Evolutionary conservation across 1,284 basidiomycete species (phyloP).

Genomic region (Microbotryum saponariae): DNA sequence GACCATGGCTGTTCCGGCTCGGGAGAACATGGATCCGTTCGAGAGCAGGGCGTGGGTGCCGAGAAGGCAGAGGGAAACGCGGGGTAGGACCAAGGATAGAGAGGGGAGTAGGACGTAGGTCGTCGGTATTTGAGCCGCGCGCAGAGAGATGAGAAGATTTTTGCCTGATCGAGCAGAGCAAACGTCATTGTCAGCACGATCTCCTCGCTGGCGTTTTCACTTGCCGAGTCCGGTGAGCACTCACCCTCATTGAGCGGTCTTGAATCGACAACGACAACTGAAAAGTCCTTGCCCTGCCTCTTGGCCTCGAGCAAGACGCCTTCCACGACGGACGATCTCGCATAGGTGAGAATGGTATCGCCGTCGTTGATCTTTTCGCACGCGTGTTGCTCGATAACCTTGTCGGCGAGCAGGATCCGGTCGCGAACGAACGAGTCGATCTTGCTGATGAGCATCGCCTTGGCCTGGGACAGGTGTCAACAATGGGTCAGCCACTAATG

Average conservation of each 20-base stretch:
- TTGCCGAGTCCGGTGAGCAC: constrained; percentile 2
- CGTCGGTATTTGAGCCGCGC: constrained; percentile 68
- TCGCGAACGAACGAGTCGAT: constrained; percentile 94
- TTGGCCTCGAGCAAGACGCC: constrained; percentile 73
- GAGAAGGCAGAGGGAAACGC: constrained; percentile 72
- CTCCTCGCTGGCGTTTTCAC: too few relatives aligned
- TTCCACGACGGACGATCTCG: constrained; percentile 88
- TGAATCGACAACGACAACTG: constrained; percentile 90
- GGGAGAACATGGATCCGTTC: constrained; percentile 87
- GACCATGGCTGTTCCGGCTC: constrained; percentile 89
- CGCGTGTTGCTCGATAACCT: constrained; percentile 84
- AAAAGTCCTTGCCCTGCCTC: constrained; percentile 57
- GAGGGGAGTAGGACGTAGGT: constrained; percentile 89
- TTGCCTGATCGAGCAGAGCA: constrained; percentile 55
- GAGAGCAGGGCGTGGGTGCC: constrained; percentile 91
- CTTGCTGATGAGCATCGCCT: constrained; percentile 68
- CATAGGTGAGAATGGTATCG: constrained; percentile 87
- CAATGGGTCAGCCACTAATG: background rate
- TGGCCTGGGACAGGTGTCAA: constrained; percentile 55
- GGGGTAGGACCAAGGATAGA: constrained; percentile 70
- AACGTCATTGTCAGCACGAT: background rate
- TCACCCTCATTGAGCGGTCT: constrained; percentile 84
- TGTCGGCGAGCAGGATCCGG: constrained; percentile 83
- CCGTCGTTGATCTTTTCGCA: constrained; percentile 89
- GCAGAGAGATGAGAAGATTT: constrained; percentile 63